These are phyloP conservation scores for Meyerozyma athensensis DNA, from an alignment of 1,139 yeast genomes.

Conservation along the genomic window DNA sequence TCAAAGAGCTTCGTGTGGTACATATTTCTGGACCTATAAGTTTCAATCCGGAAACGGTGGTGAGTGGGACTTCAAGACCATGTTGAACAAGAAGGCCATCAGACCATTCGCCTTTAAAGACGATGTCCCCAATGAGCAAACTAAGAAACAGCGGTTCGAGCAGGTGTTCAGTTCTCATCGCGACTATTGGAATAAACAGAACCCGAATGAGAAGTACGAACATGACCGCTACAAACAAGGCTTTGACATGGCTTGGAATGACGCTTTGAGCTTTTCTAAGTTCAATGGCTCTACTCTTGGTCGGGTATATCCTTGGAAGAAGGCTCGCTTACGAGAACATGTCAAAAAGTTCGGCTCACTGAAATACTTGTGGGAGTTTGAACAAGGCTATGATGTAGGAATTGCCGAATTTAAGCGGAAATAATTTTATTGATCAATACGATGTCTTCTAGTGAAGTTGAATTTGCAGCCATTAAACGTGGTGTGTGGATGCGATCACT, in stretches of 20 bases:
- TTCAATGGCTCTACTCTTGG: conserved; percentile 73
- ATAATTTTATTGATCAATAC: background rate
- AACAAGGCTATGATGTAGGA: conserved; percentile 74
- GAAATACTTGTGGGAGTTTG: conserved; percentile 77
- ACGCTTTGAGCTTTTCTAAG: conserved; percentile 60
- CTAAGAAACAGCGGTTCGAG: conserved; percentile 38
- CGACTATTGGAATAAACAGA: conserved; percentile 64
- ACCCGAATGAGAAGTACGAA: conserved; percentile 60
- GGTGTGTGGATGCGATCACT: conserved; percentile 2
- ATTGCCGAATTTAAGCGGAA: conserved; percentile 7
- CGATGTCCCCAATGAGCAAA: conserved; percentile 33
- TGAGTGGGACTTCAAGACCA: conserved; percentile 89
- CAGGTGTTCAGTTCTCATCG: conserved; percentile 45
- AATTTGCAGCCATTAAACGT: conserved; percentile 1
- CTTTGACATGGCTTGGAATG: conserved; percentile 68
- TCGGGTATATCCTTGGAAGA: conserved; percentile 63
- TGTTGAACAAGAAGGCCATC: conserved; percentile 65
- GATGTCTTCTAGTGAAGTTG: background rate
- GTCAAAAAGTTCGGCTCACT: conserved; percentile 49
- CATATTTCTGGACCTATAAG: conserved; percentile 87
- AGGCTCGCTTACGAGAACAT: conserved; percentile 51
- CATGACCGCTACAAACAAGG: conserved; percentile 81
- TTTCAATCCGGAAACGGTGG: conserved; percentile 90
- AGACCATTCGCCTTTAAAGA: conserved; percentile 19
- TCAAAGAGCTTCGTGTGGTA: conserved; percentile 59